These are phyloP conservation scores for Microsporum audouinii DNA, from an alignment of 2,329 filamentous ascomycete species.

Conservation along the genomic window DNA sequence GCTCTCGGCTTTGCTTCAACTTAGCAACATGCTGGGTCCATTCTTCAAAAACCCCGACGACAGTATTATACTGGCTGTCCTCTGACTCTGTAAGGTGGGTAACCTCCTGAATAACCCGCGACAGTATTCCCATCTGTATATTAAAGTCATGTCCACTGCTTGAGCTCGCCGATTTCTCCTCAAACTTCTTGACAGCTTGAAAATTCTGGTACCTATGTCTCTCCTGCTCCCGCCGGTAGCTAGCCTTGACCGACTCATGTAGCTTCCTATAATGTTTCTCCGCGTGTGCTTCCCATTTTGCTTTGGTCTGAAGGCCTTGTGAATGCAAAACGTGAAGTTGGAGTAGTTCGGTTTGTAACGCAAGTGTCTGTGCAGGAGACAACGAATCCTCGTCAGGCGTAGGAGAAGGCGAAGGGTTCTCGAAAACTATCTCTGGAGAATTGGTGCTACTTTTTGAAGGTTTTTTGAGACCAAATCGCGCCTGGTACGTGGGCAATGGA, in stretches of 20 bases:
- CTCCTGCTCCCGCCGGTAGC: slow-evolving; percentile 26
- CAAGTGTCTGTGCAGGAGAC: slow-evolving; percentile 25
- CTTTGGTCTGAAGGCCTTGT: slow-evolving; percentile 20
- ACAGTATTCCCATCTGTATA: slow-evolving; percentile 30
- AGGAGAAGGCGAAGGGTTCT: slow-evolving; percentile 3
- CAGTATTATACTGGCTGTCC: slow-evolving; percentile 22
- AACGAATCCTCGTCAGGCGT: slow-evolving; percentile 19
- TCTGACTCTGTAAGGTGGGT: slow-evolving; percentile 22
- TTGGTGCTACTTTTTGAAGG: slow-evolving; percentile 17
- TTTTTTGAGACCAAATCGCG: slow-evolving; percentile 31
- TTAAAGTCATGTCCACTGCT: slow-evolving; percentile 22
- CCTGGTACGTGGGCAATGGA: slow-evolving; percentile 29
- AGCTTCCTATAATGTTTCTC: slow-evolving; percentile 24
- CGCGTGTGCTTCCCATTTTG: slow-evolving; percentile 23
- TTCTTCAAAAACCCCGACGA: slow-evolving; percentile 25
- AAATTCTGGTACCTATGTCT: slow-evolving; percentile 25
- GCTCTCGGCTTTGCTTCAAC: slow-evolving; percentile 10
- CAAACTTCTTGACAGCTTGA: slow-evolving; percentile 27
- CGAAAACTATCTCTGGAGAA: slow-evolving; percentile 9
- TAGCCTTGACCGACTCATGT: slow-evolving; percentile 26
- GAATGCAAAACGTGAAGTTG: slow-evolving; percentile 33
- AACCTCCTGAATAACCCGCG: slow-evolving; percentile 30
- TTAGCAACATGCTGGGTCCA: slow-evolving; percentile 25
- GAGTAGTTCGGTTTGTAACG: slow-evolving; percentile 34
- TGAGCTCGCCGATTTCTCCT: slow-evolving; percentile 22